phyloP scores from a whole-genome alignment of 495 filamentous ascomycete species.

The Talaromyces proteolyticus region DNA sequence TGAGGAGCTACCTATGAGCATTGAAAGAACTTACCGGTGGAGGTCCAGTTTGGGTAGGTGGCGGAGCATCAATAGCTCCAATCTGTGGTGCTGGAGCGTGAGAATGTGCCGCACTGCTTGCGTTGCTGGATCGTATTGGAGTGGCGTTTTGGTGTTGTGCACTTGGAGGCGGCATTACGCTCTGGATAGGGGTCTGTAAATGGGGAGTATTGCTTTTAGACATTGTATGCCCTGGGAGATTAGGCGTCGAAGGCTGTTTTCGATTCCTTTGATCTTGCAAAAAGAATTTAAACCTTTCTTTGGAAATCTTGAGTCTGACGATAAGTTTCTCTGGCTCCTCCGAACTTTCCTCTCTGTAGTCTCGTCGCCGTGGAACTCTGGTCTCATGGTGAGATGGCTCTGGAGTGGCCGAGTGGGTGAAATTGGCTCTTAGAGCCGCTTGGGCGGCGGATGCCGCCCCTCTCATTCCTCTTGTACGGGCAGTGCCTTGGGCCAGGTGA shows the following conservation, averaged over 20 bases:
- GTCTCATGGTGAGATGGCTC: conserved; percentile 72
- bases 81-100: conserved; percentile 43
- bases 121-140: conserved; percentile 28
- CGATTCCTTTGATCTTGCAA: conserved; percentile 42
- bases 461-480: conserved; percentile 80
- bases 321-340: conserved; percentile 58
- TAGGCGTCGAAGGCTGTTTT: conserved; percentile 26
- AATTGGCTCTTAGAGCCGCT: conserved; percentile 61
- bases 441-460: conserved; percentile 80
- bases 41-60: conserved; percentile 48
- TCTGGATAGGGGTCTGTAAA: conserved; percentile 44
- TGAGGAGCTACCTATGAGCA: background rate
- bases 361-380: conserved; percentile 56
- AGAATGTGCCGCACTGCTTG: conserved; percentile 16
- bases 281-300: conserved; percentile 55
- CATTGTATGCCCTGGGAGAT: conserved; percentile 22
- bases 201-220: conserved; percentile 46
- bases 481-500: conserved; percentile 67
- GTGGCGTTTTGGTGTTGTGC: conserved; percentile 21
- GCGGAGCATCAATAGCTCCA: conserved; percentile 58
- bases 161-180: conserved; percentile 56
- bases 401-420: conserved; percentile 85
- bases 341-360: conserved; percentile 64
- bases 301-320: conserved; percentile 66
- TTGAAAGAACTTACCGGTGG: conserved; percentile 46